phyloP scores from a whole-genome alignment of 2,329 filamentous ascomycete genomes.

The Dissoconium aciculare region DNA sequence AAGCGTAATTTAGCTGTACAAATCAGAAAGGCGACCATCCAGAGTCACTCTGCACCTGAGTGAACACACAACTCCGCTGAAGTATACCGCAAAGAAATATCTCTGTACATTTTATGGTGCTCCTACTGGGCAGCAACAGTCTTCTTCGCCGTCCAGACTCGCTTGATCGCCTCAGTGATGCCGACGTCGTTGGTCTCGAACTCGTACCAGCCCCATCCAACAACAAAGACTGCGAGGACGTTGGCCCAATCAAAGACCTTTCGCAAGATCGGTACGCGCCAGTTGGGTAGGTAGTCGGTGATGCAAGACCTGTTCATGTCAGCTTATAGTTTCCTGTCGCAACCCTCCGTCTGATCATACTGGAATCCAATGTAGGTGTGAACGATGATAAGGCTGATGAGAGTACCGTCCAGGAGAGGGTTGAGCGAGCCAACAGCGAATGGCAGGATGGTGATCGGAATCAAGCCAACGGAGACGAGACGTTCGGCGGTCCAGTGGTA shows the following conservation, averaged over 20 bases:
- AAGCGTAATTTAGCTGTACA: neutral
- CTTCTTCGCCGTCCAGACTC: constrained; percentile 66
- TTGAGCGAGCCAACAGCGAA: constrained; percentile 87
- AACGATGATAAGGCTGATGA: constrained; percentile 69
- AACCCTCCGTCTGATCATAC: too few species aligned
- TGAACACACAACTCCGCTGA: too few species aligned
- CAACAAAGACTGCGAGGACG: constrained; percentile 61
- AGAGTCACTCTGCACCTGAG: too few species aligned
- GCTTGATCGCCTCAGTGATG: constrained; percentile 74
- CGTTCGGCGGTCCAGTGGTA: constrained; percentile 98
- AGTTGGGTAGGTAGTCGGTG: constrained; percentile 75
- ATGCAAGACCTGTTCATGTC: constrained; percentile 50
- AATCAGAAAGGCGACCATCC: constrained; percentile 1
- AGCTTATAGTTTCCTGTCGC: too few species aligned
- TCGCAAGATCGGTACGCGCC: constrained; percentile 51
- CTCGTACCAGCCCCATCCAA: constrained; percentile 84
- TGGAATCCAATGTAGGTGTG: constrained; percentile 96
- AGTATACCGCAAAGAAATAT: too few species aligned
- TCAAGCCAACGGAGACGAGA: constrained; percentile 59
- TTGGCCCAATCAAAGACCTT: constrained; percentile 62
- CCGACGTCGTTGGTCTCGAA: constrained; percentile 99
- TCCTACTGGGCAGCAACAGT: too few species aligned
- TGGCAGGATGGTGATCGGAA: constrained; percentile 77
- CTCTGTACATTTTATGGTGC: too few species aligned
- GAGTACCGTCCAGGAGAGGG: constrained; percentile 70